Conservation (phyloP, 2,329 filamentous ascomycete species). For the Xylaria sp. region DNA sequence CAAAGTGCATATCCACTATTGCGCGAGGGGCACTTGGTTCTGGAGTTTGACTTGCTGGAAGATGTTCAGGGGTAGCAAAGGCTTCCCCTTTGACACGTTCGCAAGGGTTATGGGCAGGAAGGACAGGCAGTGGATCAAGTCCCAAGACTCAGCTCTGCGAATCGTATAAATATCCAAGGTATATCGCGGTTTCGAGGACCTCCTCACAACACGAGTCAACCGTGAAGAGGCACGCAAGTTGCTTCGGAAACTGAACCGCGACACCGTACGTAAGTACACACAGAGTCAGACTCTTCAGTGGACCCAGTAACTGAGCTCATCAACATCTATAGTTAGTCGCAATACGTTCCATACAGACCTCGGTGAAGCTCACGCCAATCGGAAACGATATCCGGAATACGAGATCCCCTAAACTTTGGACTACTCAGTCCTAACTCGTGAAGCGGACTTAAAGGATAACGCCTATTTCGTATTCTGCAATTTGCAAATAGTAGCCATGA, state of each 20-base stretch:
- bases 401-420: not conserved
- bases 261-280: constrained; percentile 2
- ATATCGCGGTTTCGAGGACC: not conserved
- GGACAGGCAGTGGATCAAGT: not conserved
- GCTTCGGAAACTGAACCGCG: not conserved
- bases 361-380: not conserved
- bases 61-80: not conserved
- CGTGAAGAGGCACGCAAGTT: not conserved
- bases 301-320: not conserved
- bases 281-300: not conserved
- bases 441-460: not conserved
- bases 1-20: constrained; percentile 1
- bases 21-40: not conserved
- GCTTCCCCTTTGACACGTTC: not conserved
- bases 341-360: not conserved
- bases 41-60: not conserved
- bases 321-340: not conserved
- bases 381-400: not conserved
- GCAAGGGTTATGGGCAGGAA: not conserved
- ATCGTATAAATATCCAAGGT: constrained; percentile 4
- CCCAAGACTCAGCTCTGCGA: not conserved
- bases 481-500: not conserved
- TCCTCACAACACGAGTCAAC: not conserved
- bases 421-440: not conserved
- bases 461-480: not conserved